These are phyloP conservation scores for Paratinospora sagittata DNA, from an alignment of 164 flowering plant species.

Conservation along the genomic window DNA sequence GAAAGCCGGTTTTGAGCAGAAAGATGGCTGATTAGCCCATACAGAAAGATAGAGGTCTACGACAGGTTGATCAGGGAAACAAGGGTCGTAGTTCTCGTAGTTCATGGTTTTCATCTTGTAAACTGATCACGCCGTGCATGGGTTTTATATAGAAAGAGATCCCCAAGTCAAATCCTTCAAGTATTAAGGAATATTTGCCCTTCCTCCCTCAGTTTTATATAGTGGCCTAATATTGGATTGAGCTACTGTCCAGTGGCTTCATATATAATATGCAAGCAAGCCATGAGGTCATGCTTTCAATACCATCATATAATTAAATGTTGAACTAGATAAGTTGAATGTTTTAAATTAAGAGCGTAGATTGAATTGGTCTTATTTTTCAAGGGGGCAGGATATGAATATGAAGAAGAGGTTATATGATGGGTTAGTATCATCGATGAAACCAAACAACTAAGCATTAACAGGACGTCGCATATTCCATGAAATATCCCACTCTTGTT, in stretches of 20 bases:
- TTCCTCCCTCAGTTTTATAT: too few relatives aligned
- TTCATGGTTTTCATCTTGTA: slow-evolving; percentile 6
- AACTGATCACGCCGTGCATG: slow-evolving; percentile 4
- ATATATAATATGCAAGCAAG: too few relatives aligned
- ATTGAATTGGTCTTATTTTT: neutral
- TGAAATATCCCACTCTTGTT: neutral
- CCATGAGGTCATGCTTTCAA: too few relatives aligned
- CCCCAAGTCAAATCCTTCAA: neutral
- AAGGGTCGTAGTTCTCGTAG: slow-evolving; percentile 62
- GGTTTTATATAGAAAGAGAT: slow-evolving; percentile 5
- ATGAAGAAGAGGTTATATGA: neutral
- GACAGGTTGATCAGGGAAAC: slow-evolving; percentile 73
- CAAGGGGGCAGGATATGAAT: neutral
- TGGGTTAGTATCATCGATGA: neutral
- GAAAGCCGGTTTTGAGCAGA: slow-evolving; percentile 57
- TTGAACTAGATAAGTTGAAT: too few relatives aligned
- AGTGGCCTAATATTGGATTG: too few relatives aligned
- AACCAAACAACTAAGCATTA: neutral
- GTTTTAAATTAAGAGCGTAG: neutral
- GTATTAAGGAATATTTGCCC: too few relatives aligned
- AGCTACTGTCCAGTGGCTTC: too few relatives aligned
- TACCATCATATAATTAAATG: too few relatives aligned
- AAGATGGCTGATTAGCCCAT: slow-evolving; percentile 53
- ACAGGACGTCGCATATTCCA: neutral
- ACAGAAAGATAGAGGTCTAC: slow-evolving; percentile 59